Evolutionary conservation across 495 filamentous ascomycete genomes (phyloP).

Genomic region (Aspergillus mulundensis): DNA sequence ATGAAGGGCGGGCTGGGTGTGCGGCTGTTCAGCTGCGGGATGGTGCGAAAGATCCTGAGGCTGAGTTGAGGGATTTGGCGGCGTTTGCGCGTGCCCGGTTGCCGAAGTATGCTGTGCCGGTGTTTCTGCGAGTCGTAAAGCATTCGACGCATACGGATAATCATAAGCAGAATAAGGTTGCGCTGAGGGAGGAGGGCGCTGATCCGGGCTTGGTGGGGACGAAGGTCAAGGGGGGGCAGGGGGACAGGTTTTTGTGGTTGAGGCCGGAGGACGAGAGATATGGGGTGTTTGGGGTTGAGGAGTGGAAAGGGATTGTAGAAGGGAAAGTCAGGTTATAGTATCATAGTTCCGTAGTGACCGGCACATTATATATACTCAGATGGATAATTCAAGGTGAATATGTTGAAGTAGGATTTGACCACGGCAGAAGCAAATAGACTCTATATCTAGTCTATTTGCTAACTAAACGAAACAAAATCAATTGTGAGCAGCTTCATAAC

Average conservation of each 20-base stretch:
- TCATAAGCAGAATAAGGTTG: constrained; percentile 80
- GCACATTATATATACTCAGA: too few relatives aligned
- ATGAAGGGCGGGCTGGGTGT: constrained; percentile 70
- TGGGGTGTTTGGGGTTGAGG: constrained; percentile 50
- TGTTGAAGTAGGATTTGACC: too few relatives aligned
- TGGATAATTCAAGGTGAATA: too few relatives aligned
- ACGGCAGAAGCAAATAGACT: not conserved
- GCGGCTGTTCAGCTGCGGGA: constrained; percentile 49
- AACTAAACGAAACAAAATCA: not conserved
- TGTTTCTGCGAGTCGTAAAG: constrained; percentile 64
- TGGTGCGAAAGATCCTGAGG: constrained; percentile 30
- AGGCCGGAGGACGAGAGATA: constrained; percentile 49
- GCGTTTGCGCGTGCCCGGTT: constrained; percentile 52
- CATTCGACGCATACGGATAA: constrained; percentile 66
- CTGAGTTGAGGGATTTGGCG: constrained; percentile 51
- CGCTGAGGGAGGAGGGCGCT: constrained; percentile 66
- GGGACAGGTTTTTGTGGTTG: constrained; percentile 54
- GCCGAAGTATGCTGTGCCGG: constrained; percentile 71
- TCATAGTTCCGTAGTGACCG: not conserved
- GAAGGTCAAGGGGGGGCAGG: constrained; percentile 47
- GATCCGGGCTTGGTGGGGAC: constrained; percentile 49
- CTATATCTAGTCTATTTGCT: constrained; percentile 3
- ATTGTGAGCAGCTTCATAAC: not conserved
- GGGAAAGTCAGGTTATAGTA: constrained; percentile 48
- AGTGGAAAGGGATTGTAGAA: constrained; percentile 53